Evolutionary conservation across 371 early-diverging fungal genomes (phyloP).

Genomic region (Mortierella sp.): DNA sequence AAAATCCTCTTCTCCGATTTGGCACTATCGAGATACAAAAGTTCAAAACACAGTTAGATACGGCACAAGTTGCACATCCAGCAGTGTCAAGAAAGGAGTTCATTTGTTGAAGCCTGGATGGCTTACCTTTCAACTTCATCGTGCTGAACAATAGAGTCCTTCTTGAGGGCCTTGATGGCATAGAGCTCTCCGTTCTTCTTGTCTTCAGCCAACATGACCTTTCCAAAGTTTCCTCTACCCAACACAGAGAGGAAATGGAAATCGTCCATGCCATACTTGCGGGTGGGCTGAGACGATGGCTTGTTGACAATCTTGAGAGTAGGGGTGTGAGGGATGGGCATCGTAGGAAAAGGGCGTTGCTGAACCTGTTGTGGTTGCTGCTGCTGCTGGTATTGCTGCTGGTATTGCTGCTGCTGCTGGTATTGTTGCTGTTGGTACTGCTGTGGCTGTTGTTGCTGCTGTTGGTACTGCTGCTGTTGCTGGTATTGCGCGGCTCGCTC

Average conservation of each 20-base stretch:
- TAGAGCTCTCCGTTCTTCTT: conserved; percentile 73
- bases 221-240: conserved; percentile 97
- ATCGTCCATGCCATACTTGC: conserved; percentile 68
- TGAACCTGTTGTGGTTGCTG: conserved; percentile 20
- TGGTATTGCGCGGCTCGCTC: conserved; percentile 39
- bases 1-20: conserved; percentile 87
- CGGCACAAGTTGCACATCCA: background rate
- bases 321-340: conserved; percentile 42
- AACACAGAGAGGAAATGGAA: conserved; percentile 92
- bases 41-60: background rate
- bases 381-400: conserved; percentile 30
- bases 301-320: conserved; percentile 54
- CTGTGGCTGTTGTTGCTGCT: conserved; percentile 34
- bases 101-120: background rate
- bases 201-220: conserved; percentile 91
- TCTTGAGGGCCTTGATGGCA: conserved; percentile 97
- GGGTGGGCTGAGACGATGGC: conserved; percentile 33
- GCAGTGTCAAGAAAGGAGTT: background rate
- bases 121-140: conserved; percentile 85
- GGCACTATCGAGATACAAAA: conserved; percentile 58
- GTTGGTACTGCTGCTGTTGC: conserved; percentile 25
- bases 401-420: conserved; percentile 39
- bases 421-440: conserved; percentile 35
- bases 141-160: conserved; percentile 87
- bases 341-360: conserved; percentile 33